Percentiles rank a stretch among this genome's conserved stretches.
Conservation (phyloP, 2,329 filamentous ascomycete genomes). For the Drechmeria coniospora region DNA sequence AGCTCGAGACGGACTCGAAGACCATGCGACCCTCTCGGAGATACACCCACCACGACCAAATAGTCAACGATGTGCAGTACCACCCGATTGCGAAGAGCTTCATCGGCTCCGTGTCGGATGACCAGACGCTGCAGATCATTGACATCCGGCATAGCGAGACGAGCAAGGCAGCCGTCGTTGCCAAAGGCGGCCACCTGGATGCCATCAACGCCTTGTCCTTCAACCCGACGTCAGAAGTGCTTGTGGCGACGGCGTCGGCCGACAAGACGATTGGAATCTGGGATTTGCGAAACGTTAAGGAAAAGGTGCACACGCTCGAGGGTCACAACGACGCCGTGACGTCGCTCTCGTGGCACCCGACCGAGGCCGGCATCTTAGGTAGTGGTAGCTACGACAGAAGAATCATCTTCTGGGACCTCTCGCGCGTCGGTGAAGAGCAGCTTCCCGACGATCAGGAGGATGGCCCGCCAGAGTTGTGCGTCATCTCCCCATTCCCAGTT, state of each 20-base stretch:
- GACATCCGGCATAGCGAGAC: slow-evolving; percentile 60
- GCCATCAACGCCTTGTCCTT: slow-evolving; percentile 95
- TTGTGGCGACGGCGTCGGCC: slow-evolving; percentile 83
- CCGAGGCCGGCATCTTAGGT: slow-evolving; percentile 73
- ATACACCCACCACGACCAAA: slow-evolving; percentile 77
- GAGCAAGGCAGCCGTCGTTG: slow-evolving; percentile 52
- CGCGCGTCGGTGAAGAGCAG: slow-evolving; percentile 84
- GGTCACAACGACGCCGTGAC: slow-evolving; percentile 83
- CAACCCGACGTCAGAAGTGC: slow-evolving; percentile 78
- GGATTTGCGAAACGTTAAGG: slow-evolving; percentile 83
- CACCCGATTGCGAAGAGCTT: slow-evolving; percentile 74
- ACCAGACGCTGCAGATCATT: slow-evolving; percentile 81
- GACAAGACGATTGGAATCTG: slow-evolving; percentile 93
- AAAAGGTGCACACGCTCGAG: slow-evolving; percentile 79
- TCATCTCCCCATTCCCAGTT: slow-evolving; percentile 8
- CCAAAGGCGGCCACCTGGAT: slow-evolving; percentile 64
- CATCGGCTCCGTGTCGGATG: slow-evolving; percentile 89
- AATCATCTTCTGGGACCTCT: slow-evolving; percentile 93
- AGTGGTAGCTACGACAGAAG: slow-evolving; percentile 87
- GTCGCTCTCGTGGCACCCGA: slow-evolving; percentile 87
- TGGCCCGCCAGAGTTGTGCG: slow-evolving; percentile 83
- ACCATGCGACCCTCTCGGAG: slow-evolving; percentile 54
- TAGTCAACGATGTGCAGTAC: slow-evolving; percentile 95
- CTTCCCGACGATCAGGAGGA: slow-evolving; percentile 89
- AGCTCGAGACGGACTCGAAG: slow-evolving; percentile 54